Evolutionary conservation across 805 yeast genomes (phyloP), one percentile per base, ranked within the genome.

Genomic region (Nakazawaea anatomiae): DNA sequence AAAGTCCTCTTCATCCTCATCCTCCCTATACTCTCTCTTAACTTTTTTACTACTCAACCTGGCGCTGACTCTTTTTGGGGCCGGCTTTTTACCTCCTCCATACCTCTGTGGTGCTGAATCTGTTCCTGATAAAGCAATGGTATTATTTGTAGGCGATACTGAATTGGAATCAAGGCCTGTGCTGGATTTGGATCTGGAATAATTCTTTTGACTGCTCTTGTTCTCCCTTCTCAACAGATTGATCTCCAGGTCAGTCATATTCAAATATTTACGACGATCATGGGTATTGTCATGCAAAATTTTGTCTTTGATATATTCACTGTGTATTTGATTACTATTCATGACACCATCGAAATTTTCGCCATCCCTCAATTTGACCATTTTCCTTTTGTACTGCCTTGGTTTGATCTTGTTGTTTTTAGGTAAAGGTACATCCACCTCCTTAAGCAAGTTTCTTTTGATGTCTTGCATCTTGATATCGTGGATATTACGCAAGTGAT

Each of bases 261-360:
- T 39, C 38, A 39, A 35, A 18, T 49, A 49, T 29, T 49, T 49
- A 5, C 48, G 42, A 10, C 52, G 36, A 36, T 50, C 52, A 42
- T 45, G 46, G 7, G 49, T 50, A 18, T 50, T 41, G 31, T 50
- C 52, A 11, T 45, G 43, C 14, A 51, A 28, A 6, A 51, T 51
- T 31, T 51, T 51, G 14, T 51, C 50, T 36, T 42, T 51, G 12
- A 51, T 51, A 38, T 31, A 51, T 29, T 51, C 53, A 29, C 50
- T 51, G 30, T 51, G 53, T 2, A 51, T 51, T 32, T 51, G 53
- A 39, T 51, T 51, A 42, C 50, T 46, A n/a, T 51, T 51, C 48
- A 51, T 36, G 18, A 51, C 53, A 3, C 53, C 53, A 10, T 51
- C 53, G 30, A 51, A 51, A 42, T 42, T 43, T 38, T 51, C 53